Evolutionary conservation across 768 basidiomycete genomes (phyloP).

Genomic region (Mycena galopus): DNA sequence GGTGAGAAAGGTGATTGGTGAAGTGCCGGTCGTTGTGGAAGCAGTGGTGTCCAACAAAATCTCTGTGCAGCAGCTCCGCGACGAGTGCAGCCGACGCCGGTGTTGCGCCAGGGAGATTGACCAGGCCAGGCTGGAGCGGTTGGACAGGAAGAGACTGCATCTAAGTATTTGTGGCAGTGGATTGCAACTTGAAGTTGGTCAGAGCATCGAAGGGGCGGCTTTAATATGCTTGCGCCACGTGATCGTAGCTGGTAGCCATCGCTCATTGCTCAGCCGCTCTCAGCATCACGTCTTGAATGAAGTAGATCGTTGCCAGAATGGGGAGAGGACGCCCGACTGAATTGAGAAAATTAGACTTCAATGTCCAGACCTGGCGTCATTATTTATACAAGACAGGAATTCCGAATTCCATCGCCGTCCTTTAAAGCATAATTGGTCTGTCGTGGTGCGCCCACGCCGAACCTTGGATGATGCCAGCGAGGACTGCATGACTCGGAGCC

Average conservation of each 20-base stretch:
- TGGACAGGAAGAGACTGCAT: conserved; percentile 5
- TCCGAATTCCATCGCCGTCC: background rate
- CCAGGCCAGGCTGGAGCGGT: conserved; percentile 4
- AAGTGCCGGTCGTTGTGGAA: conserved; percentile 19
- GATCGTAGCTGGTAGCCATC: conserved; percentile 1
- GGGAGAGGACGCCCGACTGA: background rate
- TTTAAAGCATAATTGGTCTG: no score
- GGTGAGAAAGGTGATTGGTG: conserved; percentile 25
- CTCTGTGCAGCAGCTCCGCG: conserved; percentile 10
- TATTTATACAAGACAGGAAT: background rate
- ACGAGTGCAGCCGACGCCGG: conserved; percentile 15
- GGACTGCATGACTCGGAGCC: no score
- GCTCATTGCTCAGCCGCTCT: background rate
- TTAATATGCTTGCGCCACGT: background rate
- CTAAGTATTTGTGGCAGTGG: background rate
- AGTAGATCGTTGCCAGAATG: background rate
- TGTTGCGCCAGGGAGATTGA: conserved; percentile 25
- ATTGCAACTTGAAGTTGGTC: background rate
- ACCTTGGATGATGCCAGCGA: no score
- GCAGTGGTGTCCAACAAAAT: conserved; percentile 20
- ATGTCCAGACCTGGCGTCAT: background rate
- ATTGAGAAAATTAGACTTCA: background rate
- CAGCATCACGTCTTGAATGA: background rate
- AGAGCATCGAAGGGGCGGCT: background rate
- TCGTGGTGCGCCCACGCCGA: background rate